Evolutionary conservation across 345 rosid species (phyloP), one percentile per base, ranked within the genome.

Genomic region (Limnanthes douglasii): DNA sequence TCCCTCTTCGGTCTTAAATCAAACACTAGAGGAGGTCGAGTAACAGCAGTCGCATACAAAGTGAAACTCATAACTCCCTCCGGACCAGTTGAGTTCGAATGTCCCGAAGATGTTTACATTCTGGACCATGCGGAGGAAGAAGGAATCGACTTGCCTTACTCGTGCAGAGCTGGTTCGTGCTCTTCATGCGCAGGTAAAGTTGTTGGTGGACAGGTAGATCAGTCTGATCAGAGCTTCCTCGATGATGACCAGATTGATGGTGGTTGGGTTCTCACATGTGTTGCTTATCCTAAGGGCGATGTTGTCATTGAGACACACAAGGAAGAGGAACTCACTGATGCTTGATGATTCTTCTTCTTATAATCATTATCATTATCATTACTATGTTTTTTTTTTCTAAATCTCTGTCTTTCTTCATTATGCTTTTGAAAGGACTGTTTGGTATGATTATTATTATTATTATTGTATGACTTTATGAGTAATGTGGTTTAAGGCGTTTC

Each of bases 141-240:
- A 0, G 98, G 93, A 1, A 18, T 83, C 5, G 97, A 83, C 48
- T 50, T 83, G 33, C 97, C 97, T 1, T 88, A 76, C 86, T 88
- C 95, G 0, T 88, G 97, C 75, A 62, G 97, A 48, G 95, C 95
- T 1, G 97, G 97, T 7, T 56, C 97, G 14, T 88, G 97, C 67
- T 79, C 95, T 1, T 66, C 81, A 4, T 88, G 97, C 36, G 86
- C 86, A 0, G 95, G 94, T 5, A 79, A 62, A 37, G 31, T 88
- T 3, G 16, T 34, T 1, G 5, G 18, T 1, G 97, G 95, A 1
- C 1, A 7, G 0, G 67, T 88, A 30, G 92, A 88, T 22, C 97
- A 88, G 55, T 67, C 81, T n/a, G 97, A 88, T 31, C 61, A 61
- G 9, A 66, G 75, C 55, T 88, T 79, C 75, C 90, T 88, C 6